phyloP scores from a whole-genome alignment of 768 basidiomycete species.

The Termitomyces sp. region DNA sequence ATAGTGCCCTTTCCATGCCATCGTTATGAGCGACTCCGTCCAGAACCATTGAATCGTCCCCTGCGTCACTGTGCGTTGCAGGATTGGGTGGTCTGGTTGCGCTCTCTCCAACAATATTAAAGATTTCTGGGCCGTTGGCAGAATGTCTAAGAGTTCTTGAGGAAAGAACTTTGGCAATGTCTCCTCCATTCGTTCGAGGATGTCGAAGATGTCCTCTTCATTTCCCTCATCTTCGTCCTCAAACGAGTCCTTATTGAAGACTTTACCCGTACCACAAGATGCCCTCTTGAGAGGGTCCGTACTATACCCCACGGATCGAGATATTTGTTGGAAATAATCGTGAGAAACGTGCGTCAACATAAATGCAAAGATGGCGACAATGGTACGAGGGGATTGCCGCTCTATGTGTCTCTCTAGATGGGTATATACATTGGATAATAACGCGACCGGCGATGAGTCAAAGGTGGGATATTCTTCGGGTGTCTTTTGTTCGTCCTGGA shows the following conservation, averaged over 20 bases:
- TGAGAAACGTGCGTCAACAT: constrained; percentile 60
- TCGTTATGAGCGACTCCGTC: constrained; percentile 46
- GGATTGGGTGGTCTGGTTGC: constrained; percentile 55
- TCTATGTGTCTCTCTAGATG: constrained; percentile 50
- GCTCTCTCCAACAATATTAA: constrained; percentile 59
- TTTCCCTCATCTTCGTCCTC: constrained; percentile 32
- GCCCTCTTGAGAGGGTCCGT: constrained; percentile 22
- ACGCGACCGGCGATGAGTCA: constrained; percentile 36
- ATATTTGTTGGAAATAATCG: constrained; percentile 55
- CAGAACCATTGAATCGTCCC: constrained; percentile 55
- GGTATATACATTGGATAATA: constrained; percentile 60
- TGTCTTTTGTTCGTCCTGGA: constrained; percentile 24
- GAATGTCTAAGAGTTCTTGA: constrained; percentile 36
- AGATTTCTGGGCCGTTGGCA: constrained; percentile 66
- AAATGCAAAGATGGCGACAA: constrained; percentile 57
- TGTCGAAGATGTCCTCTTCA: constrained; percentile 33
- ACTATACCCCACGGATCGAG: constrained; percentile 53
- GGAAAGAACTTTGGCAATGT: constrained; percentile 65
- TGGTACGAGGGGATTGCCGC: constrained; percentile 38
- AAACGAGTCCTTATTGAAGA: constrained; percentile 25
- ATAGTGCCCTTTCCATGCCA: constrained; percentile 33
- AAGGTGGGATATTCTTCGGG: constrained; percentile 36
- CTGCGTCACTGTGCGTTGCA: constrained; percentile 24
- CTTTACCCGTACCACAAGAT: constrained; percentile 18
- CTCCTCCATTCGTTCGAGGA: constrained; percentile 28